Evolutionary conservation across 2,329 filamentous ascomycete genomes (phyloP).

Genomic region (Fusarium gaditjirri): DNA sequence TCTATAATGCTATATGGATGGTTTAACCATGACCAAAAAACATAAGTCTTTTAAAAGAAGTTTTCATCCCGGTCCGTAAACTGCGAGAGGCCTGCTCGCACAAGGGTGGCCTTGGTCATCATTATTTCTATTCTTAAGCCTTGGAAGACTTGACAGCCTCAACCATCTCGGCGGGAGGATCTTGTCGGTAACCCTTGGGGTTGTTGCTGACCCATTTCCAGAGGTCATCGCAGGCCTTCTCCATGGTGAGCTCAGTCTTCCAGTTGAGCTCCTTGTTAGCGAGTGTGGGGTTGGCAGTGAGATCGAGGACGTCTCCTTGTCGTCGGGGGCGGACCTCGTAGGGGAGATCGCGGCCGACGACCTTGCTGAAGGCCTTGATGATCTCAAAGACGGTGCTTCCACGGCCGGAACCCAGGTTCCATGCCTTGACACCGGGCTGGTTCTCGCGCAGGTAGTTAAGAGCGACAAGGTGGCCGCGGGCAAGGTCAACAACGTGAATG

Average conservation of each 20-base stretch:
- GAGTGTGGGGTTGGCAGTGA: conserved; percentile 89
- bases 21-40: conserved; percentile 36
- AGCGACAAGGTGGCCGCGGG: conserved; percentile 85
- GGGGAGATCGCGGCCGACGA: conserved; percentile 84
- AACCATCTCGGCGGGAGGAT: conserved; percentile 85
- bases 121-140: conserved; percentile 34
- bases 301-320: conserved; percentile 90
- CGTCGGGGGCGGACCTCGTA: conserved; percentile 88
- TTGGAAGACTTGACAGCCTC: conserved; percentile 65
- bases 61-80: conserved; percentile 16
- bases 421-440: conserved; percentile 89
- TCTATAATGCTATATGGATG: conserved; percentile 41
- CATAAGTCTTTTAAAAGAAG: conserved; percentile 22
- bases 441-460: conserved; percentile 88
- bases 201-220: conserved; percentile 99
- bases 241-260: conserved; percentile 90
- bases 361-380: conserved; percentile 90
- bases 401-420: conserved; percentile 95
- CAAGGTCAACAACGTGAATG: conserved; percentile 94
- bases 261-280: conserved; percentile 91
- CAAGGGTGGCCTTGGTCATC: conserved; percentile 13
- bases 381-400: conserved; percentile 98
- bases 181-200: conserved; percentile 91
- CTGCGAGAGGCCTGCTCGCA: conserved; percentile 31
- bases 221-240: conserved; percentile 92